Evolutionary conservation across 441 rosid genomes (phyloP), one percentile per base, ranked within the genome.

Genomic region (Croton laevigatus): DNA sequence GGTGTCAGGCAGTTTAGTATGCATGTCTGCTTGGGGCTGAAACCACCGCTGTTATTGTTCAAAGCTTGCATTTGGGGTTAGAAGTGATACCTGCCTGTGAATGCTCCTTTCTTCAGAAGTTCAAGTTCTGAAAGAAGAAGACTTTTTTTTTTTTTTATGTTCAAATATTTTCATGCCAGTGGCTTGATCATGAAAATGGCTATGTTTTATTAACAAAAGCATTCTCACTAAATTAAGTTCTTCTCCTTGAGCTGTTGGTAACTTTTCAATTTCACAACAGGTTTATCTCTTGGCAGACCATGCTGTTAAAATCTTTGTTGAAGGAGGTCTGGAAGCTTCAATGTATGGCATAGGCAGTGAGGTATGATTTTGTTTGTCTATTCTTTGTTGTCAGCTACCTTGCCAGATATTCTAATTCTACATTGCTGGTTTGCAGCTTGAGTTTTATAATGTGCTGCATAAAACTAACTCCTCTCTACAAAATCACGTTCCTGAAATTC

Each of bases 301-400:
- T 78, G 98, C 81, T 16, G 84, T 93, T 66, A 95, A 95, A 83
- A 80, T 95, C 70, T 88, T 86, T 75, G 94, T 84, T 61, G 99
- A 95, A 86, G 96, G 79, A 68, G 99, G 99, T 52, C 73, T 87
- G 74, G 98, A 95, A 83, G 78, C 88, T 71, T 82, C 96, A 64
- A 69, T 95, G 80, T 84, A 90, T 69, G 81, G 94, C 76, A 85
- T 95, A 79, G 99, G 98, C 75, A 83, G 94, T 66, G 99, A 95
- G 98, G 99, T 87, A 83, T 59, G 66, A 12, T 71, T 60, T 62
- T 10, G 53, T 20, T n/a, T 60, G 36, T 60, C 68, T 45, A 14
- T 52, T 59, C 44, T 38, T 14, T 16, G 40, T 65, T 53, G 68
- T n/a, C 37, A 19, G 8, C 51, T 37, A 62, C 37, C 51, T 55